Percentiles rank a stretch among this genome's conserved stretches.
phyloP scores from a whole-genome alignment of 2,329 filamentous ascomycete species.

The Scedosporium boydii region DNA sequence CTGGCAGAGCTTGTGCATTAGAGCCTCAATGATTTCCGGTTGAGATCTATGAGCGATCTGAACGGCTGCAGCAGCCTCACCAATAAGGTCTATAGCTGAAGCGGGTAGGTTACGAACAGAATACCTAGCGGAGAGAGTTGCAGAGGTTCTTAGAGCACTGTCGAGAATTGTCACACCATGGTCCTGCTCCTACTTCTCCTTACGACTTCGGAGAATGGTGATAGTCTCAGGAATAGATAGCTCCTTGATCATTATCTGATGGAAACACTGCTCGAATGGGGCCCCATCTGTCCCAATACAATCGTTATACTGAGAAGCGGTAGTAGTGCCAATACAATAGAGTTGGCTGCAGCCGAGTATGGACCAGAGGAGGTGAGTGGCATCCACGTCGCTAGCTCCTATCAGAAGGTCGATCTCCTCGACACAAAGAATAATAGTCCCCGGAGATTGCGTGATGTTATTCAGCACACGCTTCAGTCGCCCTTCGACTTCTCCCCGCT shows the following conservation, averaged over 20 bases:
- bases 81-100: slow-evolving; percentile 91
- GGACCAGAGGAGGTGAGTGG: slow-evolving; percentile 92
- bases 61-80: slow-evolving; percentile 94
- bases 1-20: slow-evolving; percentile 83
- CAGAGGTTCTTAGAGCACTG: slow-evolving; percentile 80
- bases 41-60: slow-evolving; percentile 92
- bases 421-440: slow-evolving; percentile 96
- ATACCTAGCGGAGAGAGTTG: slow-evolving; percentile 84
- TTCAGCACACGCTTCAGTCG: slow-evolving; percentile 98
- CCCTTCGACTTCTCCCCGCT: slow-evolving; percentile 96
- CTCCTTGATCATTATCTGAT: slow-evolving; percentile 95
- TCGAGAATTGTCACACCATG: slow-evolving; percentile 96
- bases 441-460: slow-evolving; percentile 88
- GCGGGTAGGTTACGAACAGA: slow-evolving; percentile 84
- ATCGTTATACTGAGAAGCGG: slow-evolving; percentile 89
- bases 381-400: slow-evolving; percentile 98
- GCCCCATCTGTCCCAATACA: slow-evolving; percentile 96
- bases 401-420: slow-evolving; percentile 98
- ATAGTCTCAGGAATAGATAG: slow-evolving; percentile 82
- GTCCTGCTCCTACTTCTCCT: slow-evolving; percentile 96
- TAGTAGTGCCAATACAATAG: slow-evolving; percentile 96
- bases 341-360: slow-evolving; percentile 95
- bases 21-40: slow-evolving; percentile 87
- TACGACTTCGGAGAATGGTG: slow-evolving; percentile 94
- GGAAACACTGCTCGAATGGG: slow-evolving; percentile 92